A percentile compares a stretch with the other conserved stretches of the same genome.
phyloP scores from a whole-genome alignment of 176 grass and related monocot genomes.

The Oropetium thomaeum region DNA sequence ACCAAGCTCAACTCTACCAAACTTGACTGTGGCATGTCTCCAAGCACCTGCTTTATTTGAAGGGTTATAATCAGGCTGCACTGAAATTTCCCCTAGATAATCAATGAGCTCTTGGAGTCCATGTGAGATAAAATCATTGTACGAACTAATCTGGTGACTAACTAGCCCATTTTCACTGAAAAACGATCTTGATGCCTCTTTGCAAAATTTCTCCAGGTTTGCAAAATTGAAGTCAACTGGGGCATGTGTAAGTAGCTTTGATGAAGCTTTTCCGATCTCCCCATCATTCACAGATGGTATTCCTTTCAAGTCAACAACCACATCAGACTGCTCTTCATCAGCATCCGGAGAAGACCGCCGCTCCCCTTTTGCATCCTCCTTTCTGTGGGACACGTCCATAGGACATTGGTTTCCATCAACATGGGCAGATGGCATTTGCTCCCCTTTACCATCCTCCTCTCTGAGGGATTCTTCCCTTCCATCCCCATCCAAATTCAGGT shows the following conservation, averaged over 20 bases:
- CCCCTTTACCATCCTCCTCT: constrained; percentile 17
- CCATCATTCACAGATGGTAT: constrained; percentile 8
- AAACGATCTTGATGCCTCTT: constrained; percentile 63
- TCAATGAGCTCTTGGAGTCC: constrained; percentile 69
- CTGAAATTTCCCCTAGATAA: constrained; percentile 55
- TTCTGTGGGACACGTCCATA: background rate
- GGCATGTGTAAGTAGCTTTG: background rate
- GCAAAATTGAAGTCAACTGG: constrained; percentile 24
- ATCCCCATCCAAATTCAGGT: constrained; percentile 28
- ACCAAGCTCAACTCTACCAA: constrained; percentile 54
- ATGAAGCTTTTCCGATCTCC: constrained; percentile 14
- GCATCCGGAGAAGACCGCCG: background rate
- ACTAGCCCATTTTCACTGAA: constrained; percentile 55
- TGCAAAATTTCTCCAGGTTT: constrained; percentile 70
- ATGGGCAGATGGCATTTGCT: constrained; percentile 1
- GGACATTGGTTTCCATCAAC: background rate
- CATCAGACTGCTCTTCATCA: background rate
- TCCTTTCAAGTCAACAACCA: constrained; percentile 6
- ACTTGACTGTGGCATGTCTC: constrained; percentile 63
- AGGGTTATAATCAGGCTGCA: constrained; percentile 73
- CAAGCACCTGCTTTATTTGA: constrained; percentile 55
- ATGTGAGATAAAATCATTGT: constrained; percentile 71
- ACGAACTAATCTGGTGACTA: constrained; percentile 77
- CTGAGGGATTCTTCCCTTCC: background rate
- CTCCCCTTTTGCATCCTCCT: background rate